These are phyloP conservation scores for Mucor mucedo DNA, from an alignment of 371 early-diverging fungal species.

Conservation along the genomic window DNA sequence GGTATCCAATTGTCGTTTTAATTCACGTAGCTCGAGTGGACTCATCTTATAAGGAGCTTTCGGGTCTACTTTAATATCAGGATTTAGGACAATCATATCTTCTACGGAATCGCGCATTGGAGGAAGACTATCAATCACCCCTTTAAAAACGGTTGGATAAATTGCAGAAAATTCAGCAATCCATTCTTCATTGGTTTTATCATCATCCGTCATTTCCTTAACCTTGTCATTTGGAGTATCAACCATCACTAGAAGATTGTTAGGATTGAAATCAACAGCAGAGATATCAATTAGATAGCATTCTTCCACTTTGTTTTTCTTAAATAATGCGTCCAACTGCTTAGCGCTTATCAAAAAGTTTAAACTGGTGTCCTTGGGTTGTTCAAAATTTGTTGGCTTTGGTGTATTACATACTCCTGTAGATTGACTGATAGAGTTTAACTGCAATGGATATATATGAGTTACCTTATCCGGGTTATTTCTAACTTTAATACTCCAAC, in stretches of 20 bases:
- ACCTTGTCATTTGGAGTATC: background rate
- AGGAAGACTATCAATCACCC: conserved; percentile 10
- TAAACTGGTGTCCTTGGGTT: background rate
- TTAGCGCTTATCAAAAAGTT: background rate
- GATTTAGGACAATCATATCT: conserved; percentile 26
- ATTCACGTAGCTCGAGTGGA: conserved; percentile 37
- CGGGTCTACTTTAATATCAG: conserved; percentile 11
- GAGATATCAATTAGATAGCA: background rate
- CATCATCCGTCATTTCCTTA: background rate
- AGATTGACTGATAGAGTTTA: background rate
- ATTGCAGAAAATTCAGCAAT: conserved; percentile 1
- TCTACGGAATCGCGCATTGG: conserved; percentile 15
- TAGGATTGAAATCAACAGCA: background rate
- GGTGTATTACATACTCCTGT: background rate
- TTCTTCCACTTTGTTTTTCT: background rate
- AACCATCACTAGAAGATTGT: too few species aligned
- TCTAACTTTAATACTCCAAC: background rate
- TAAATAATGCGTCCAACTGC: conserved; percentile 2
- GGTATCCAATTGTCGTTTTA: conserved; percentile 39
- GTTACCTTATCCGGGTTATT: background rate
- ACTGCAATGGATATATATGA: background rate
- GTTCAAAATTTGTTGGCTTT: background rate
- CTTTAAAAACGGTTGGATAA: conserved; percentile 5
- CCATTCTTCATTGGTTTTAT: background rate
- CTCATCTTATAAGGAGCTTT: conserved; percentile 35